Evolutionary conservation across 2,329 filamentous ascomycete species (phyloP).

Genomic region (Allantophomopsis cytisporea): DNA sequence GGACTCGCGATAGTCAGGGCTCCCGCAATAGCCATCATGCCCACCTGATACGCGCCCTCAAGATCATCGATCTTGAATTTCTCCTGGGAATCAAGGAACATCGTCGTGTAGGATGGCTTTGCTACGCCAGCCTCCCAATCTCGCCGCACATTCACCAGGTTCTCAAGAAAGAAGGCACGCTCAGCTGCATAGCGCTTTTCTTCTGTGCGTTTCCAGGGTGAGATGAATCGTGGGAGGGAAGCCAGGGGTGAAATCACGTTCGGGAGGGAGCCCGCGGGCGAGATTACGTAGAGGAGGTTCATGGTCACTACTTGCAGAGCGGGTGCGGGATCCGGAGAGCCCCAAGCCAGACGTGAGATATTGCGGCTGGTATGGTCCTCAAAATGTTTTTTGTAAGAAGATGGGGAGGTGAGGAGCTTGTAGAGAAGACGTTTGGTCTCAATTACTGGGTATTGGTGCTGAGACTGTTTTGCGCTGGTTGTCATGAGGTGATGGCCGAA

Average conservation of each 20-base stretch:
- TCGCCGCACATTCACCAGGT: constrained; percentile 22
- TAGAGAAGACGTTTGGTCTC: constrained; percentile 25
- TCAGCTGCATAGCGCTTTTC: constrained; percentile 24
- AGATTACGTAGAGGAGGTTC: constrained; percentile 30
- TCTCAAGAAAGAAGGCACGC: constrained; percentile 21
- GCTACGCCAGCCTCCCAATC: constrained; percentile 18
- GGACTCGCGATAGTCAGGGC: constrained; percentile 4
- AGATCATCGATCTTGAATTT: constrained; percentile 18
- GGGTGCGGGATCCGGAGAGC: constrained; percentile 24
- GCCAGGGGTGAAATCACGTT: constrained; percentile 30
- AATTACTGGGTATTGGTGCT: constrained; percentile 27
- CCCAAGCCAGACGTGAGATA: constrained; percentile 30
- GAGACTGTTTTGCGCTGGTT: constrained; percentile 18
- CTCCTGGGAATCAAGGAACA: constrained; percentile 22
- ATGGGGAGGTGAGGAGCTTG: constrained; percentile 23
- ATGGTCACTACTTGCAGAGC: constrained; percentile 29
- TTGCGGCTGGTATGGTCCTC: constrained; percentile 33
- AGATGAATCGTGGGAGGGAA: constrained; percentile 23
- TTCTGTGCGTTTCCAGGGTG: constrained; percentile 32
- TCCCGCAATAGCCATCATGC: constrained; percentile 32
- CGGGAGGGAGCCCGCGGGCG: constrained; percentile 28
- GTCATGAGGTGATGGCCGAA: constrained; percentile 29
- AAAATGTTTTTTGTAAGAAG: constrained; percentile 29
- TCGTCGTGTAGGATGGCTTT: constrained; percentile 26
- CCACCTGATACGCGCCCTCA: constrained; percentile 29